Conservation (phyloP, 2,329 filamentous ascomycete genomes). For the Diplocarpon mali region DNA sequence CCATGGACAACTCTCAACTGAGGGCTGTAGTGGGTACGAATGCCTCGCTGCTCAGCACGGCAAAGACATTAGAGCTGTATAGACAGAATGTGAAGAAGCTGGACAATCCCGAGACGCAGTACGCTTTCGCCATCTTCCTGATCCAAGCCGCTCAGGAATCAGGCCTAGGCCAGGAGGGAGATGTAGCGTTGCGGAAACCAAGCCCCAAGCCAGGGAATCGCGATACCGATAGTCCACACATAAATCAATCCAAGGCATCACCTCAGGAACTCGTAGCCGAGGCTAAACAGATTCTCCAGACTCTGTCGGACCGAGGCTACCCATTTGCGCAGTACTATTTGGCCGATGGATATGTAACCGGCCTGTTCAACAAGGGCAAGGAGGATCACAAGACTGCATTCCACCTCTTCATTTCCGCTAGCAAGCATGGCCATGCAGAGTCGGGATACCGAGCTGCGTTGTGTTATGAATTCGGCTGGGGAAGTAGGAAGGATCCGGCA, state of each 20-base stretch:
- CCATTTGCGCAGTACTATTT: constrained; percentile 98
- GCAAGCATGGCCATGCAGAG: constrained; percentile 95
- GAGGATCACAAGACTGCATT: constrained; percentile 88
- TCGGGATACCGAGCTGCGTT: constrained; percentile 86
- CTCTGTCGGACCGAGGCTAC: constrained; percentile 75
- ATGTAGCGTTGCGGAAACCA: constrained; percentile 13
- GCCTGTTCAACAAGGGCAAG: constrained; percentile 89
- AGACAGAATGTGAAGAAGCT: constrained; percentile 95
- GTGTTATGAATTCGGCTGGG: constrained; percentile 98
- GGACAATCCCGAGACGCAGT: constrained; percentile 78
- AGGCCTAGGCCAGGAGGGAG: constrained; percentile 42
- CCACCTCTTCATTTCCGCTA: constrained; percentile 81
- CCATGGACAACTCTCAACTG: constrained; percentile 70
- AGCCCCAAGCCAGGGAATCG: constrained; percentile 36
- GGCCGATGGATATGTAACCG: constrained; percentile 86
- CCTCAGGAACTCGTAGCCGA: constrained; percentile 68
- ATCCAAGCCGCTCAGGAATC: constrained; percentile 80
- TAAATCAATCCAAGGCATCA: constrained; percentile 37
- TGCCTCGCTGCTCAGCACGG: constrained; percentile 79
- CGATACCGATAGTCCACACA: constrained; percentile 36
- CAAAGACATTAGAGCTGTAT: constrained; percentile 97
- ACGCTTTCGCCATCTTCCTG: constrained; percentile 93
- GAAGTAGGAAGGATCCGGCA: constrained; percentile 75
- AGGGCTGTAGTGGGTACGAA: constrained; percentile 74
- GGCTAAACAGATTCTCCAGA: constrained; percentile 80